Evolutionary conservation across 179 eudicot genomes (phyloP).

Genomic region (Patellifolia procumbens): DNA sequence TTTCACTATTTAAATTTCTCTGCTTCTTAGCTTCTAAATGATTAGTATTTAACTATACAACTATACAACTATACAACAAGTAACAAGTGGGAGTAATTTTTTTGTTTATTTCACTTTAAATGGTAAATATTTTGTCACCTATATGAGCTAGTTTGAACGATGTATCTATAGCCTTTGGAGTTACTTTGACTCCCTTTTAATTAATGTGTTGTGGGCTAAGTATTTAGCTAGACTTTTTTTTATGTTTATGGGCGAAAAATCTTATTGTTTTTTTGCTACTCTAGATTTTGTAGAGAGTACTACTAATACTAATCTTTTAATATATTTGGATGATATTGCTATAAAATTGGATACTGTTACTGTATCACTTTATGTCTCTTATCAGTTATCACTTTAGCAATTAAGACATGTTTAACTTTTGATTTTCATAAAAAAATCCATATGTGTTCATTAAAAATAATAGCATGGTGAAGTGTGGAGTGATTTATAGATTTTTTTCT

Average conservation of each 20-base stretch:
- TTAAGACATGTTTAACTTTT: no score
- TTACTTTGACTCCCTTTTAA: not conserved
- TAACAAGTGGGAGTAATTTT: conserved; percentile 1
- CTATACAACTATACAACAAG: not conserved
- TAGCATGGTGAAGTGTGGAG: no score
- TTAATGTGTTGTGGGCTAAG: not conserved
- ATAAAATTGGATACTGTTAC: no score
- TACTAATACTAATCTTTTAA: not conserved
- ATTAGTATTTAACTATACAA: not conserved
- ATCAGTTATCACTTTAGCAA: no score
- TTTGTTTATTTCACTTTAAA: not conserved
- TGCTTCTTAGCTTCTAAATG: not conserved
- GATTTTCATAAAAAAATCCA: no score
- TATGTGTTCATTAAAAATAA: no score
- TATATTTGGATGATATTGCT: not conserved
- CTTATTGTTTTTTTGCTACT: not conserved
- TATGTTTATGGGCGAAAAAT: not conserved
- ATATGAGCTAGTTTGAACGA: not conserved
- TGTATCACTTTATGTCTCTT: no score
- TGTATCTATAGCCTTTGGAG: conserved; percentile 14
- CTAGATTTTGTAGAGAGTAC: not conserved
- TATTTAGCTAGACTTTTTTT: conserved; percentile 12
- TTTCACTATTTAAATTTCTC: not conserved
- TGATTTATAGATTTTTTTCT: no score
- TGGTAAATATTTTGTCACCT: conserved; percentile 17